A percentile compares a stretch with the other conserved stretches of the same genome.
Conservation (phyloP, 305 asterid genomes). For the Fraxinus baroniana region DNA sequence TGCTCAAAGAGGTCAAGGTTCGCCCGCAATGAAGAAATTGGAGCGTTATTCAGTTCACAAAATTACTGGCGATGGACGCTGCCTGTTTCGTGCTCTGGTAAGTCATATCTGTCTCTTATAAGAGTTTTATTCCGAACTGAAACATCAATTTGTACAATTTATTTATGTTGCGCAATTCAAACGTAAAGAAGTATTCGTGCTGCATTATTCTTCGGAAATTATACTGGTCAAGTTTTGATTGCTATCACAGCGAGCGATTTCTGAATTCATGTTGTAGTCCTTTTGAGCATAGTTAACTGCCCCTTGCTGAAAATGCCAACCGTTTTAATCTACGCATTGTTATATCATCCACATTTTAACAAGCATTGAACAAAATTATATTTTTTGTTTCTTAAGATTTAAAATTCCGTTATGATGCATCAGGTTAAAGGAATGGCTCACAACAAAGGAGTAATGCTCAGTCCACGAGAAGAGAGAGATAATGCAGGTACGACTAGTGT, state of each 20-base stretch:
- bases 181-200: not conserved
- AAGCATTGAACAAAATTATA: not conserved
- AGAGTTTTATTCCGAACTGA: slow-evolving; percentile 8
- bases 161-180: not conserved
- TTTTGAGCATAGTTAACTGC: slow-evolving; percentile 1
- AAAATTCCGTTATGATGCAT: slow-evolving; percentile 23
- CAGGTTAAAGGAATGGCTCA: slow-evolving; percentile 97
- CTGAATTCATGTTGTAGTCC: slow-evolving; percentile 14
- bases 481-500: slow-evolving; percentile 60
- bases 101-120: not conserved
- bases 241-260: slow-evolving; percentile 13
- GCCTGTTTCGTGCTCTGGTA: slow-evolving; percentile 94
- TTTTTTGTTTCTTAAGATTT: slow-evolving; percentile 4
- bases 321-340: not conserved
- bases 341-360: not conserved
- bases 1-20: slow-evolving; percentile 45
- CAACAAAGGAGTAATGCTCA: slow-evolving; percentile 70
- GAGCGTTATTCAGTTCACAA: slow-evolving; percentile 67
- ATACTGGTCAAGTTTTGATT: not conserved
- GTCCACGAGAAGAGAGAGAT: slow-evolving; percentile 69
- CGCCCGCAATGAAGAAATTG: slow-evolving; percentile 65
- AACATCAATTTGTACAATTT: not conserved
- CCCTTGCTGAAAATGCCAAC: not conserved
- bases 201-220: not conserved
- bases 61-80: slow-evolving; percentile 92